A percentile compares a stretch with the other conserved stretches of the same genome.
phyloP scores from a whole-genome alignment of 371 early-diverging fungal species.

The Mucor sp. region DNA sequence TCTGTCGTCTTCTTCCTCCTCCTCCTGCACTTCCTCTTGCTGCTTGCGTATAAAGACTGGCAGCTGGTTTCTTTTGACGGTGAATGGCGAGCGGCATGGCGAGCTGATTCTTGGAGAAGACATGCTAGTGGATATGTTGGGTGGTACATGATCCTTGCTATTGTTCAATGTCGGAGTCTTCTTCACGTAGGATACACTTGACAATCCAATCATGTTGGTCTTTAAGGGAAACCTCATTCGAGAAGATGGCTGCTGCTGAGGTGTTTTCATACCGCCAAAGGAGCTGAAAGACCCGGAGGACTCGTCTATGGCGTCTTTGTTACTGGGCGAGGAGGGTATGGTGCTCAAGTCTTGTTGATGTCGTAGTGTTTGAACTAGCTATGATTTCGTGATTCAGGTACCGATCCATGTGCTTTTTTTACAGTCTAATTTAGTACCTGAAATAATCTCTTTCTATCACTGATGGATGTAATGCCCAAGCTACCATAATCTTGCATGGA shows the following conservation, averaged over 20 bases:
- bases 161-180: constrained; percentile 7
- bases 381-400: constrained; percentile 19
- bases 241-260: constrained; percentile 6
- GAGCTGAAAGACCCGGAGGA: background rate
- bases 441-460: constrained; percentile 71
- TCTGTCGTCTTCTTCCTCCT: constrained; percentile 12
- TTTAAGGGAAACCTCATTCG: background rate
- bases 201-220: constrained; percentile 15
- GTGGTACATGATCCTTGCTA: constrained; percentile 3
- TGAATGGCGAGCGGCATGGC: constrained; percentile 13
- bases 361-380: constrained; percentile 51
- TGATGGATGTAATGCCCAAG: constrained; percentile 71
- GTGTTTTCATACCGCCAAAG: background rate
- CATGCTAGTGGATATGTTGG: constrained; percentile 15
- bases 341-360: background rate
- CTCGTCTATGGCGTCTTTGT: background rate
- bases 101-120: constrained; percentile 18
- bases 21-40: background rate
- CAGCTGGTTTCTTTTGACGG: constrained; percentile 7
- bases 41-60: constrained; percentile 13
- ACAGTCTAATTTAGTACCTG: constrained; percentile 11
- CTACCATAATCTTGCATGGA: constrained; percentile 41
- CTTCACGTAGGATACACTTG: constrained; percentile 18
- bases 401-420: constrained; percentile 7
- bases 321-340: background rate